A percentile compares a stretch with the other conserved stretches of the same genome.
phyloP scores from a whole-genome alignment of 257 asterid genomes.

The Gentiana straminea region DNA sequence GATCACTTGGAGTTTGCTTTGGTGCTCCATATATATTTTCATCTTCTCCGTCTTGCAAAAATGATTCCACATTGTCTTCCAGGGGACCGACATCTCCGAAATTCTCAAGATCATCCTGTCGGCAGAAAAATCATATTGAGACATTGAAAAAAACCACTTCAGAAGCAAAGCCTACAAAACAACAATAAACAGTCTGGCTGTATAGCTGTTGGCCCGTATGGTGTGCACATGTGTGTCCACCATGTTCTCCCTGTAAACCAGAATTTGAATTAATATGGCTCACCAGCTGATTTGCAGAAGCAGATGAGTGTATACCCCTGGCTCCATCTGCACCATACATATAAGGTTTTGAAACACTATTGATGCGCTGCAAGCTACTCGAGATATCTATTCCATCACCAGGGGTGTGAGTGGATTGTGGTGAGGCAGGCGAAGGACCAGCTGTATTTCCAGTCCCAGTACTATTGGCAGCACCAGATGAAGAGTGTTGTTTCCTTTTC shows the following conservation, averaged over 20 bases:
- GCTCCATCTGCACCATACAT: slow-evolving; percentile 82
- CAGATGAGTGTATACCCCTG: slow-evolving; percentile 48
- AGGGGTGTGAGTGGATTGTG: slow-evolving; percentile 91
- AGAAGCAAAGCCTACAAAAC: no score
- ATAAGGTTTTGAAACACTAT: slow-evolving; percentile 61
- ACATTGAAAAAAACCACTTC: neutral
- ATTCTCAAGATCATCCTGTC: slow-evolving; percentile 88
- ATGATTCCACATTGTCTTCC: slow-evolving; percentile 91
- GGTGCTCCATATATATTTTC: slow-evolving; percentile 61
- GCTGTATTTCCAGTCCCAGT: slow-evolving; percentile 40
- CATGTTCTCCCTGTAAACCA: neutral
- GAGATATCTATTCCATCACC: slow-evolving; percentile 86
- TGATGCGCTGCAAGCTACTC: slow-evolving; percentile 71
- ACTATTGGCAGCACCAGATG: slow-evolving; percentile 73
- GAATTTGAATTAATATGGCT: slow-evolving; percentile 9
- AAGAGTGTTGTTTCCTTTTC: slow-evolving; percentile 86
- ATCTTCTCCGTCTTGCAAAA: slow-evolving; percentile 85
- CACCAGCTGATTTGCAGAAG: slow-evolving; percentile 91
- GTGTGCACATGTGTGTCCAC: no score
- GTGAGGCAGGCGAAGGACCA: slow-evolving; percentile 47
- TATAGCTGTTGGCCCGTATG: no score
- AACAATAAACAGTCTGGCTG: no score
- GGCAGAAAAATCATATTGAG: slow-evolving; percentile 6
- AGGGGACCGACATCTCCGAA: slow-evolving; percentile 86
- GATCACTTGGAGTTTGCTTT: slow-evolving; percentile 27